Conservation (phyloP, 768 basidiomycete species). For the Cyathus striatus region DNA sequence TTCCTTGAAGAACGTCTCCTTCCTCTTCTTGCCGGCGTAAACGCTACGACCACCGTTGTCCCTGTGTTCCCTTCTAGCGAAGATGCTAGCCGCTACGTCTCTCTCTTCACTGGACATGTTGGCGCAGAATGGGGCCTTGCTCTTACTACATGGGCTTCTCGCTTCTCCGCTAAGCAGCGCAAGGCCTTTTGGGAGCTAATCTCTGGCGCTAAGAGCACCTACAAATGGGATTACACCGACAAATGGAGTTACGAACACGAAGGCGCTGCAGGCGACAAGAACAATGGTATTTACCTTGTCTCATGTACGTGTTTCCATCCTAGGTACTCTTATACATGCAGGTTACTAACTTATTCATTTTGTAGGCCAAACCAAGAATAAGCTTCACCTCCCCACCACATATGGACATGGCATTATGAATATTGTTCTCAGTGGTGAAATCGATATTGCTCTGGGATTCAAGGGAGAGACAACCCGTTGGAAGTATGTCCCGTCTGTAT, state of each 20-base stretch:
- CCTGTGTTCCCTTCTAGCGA: conserved; percentile 3
- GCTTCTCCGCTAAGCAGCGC: conserved; percentile 1
- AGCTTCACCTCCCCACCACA: conserved; percentile 4
- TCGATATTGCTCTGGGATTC: conserved; percentile 4
- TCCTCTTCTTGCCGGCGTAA: conserved; percentile 5
- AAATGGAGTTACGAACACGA: conserved; percentile 11
- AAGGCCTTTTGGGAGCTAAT: conserved; percentile 6
- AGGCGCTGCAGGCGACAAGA: conserved; percentile 5
- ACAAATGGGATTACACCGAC: conserved; percentile 9
- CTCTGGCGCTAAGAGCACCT: conserved; percentile 1
- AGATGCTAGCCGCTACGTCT: conserved; percentile 4
- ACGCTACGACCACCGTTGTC: conserved; percentile 4
- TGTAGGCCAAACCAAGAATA: conserved; percentile 8
- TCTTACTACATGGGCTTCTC: conserved; percentile 10
- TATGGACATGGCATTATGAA: conserved; percentile 3
- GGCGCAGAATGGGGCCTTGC: conserved; percentile 9
- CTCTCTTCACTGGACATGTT: conserved; percentile 9
- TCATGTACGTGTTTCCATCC: conserved; percentile 4
- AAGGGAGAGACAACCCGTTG: conserved; percentile 5
- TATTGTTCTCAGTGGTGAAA: conserved; percentile 4
- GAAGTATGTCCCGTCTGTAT: conserved; percentile 4
- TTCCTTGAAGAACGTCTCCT: conserved; percentile 12
- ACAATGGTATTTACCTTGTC: conserved; percentile 7
- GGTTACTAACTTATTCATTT: conserved; percentile 2
- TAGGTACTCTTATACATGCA: not conserved